A percentile compares a stretch with the other conserved stretches of the same genome.
Evolutionary conservation across 1,284 basidiomycete genomes (phyloP).

Genomic region (Waitea zeae): DNA sequence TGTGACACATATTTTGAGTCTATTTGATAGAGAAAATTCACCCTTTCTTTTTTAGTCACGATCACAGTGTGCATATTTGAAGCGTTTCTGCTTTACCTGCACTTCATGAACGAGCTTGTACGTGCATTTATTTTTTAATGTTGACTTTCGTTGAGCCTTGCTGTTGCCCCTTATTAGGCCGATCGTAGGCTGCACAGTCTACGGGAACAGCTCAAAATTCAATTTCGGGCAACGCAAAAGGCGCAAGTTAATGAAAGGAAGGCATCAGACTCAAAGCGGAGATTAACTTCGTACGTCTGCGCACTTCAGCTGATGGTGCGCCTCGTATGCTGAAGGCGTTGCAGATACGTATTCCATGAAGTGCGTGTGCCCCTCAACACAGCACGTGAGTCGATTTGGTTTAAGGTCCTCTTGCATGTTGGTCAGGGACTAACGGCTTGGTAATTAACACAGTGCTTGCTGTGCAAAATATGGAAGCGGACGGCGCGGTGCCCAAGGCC

Average conservation of each 20-base stretch:
- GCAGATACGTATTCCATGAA: conserved; percentile 67
- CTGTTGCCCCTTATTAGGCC: conserved; percentile 14
- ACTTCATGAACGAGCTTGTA: conserved; percentile 32
- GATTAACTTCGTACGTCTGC: conserved; percentile 53
- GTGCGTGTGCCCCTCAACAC: conserved; percentile 87
- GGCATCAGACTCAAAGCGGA: conserved; percentile 63
- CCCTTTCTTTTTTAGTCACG: too few species aligned
- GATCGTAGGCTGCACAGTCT: conserved; percentile 44
- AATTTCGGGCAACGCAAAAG: conserved; percentile 64
- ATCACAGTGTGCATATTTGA: neutral
- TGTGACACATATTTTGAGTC: too few species aligned
- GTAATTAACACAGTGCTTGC: too few species aligned
- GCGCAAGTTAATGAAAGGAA: conserved; percentile 75
- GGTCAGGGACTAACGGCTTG: neutral
- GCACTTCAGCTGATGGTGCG: neutral
- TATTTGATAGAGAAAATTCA: too few species aligned
- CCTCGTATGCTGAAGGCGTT: neutral
- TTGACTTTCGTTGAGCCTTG: neutral
- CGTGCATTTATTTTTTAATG: conserved; percentile 7
- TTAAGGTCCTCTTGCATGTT: neutral
- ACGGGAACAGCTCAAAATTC: conserved; percentile 59
- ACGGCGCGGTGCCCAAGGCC: conserved; percentile 38
- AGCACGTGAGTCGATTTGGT: conserved; percentile 46
- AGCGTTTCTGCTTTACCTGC: conserved; percentile 34
- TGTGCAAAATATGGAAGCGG: conserved; percentile 79